Evolutionary conservation across 148 eudicot genomes (phyloP), one percentile per base, ranked within the genome.

Genomic region (Salicornia ramosissima): DNA sequence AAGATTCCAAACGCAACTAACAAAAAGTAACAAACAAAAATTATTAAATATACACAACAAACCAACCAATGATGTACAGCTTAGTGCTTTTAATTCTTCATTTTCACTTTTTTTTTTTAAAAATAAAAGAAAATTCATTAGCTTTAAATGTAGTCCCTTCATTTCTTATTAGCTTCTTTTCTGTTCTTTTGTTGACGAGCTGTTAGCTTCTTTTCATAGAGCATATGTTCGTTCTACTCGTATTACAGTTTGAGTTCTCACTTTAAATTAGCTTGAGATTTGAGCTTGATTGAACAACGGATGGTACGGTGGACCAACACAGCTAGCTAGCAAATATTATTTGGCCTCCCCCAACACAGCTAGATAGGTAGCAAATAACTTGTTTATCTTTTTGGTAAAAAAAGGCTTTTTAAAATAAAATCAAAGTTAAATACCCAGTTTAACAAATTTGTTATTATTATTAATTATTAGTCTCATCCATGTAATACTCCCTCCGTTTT

Each of bases 141-240:
- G 51, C 63, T 69, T 54, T 34, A 39, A 69, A 34, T 53, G 34
- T 69, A 49, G 53, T 49, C 53, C 53, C 22, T 49, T 49, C 53
- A 49, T 49, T 49, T 49, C 19, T 49, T 36, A 8, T 36, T 36
- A 36, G 40, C 40, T 36, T 36, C n/a, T n/a, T n/a, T n/a, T n/a
- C n/a, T n/a, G n/a, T n/a, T n/a, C n/a, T n/a, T n/a, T n/a, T n/a
- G n/a, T n/a, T n/a, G n/a, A n/a, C n/a, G n/a, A n/a, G n/a, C n/a
- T n/a, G n/a, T n/a, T 36, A 8, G 40, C 40, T 49, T 49, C 22
- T 49, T 19, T 49, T 49, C 22, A 2, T 6, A 22, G 6, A 45
- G 49, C 15, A 49, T 49, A 19, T 49, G 24, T 49, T 49, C 53
- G 13, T 2, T 19, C 13, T 16, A 10, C 0, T 7, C 16, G 3